Base-by-base conservation (phyloP, 2,329 filamentous ascomycete genomes). In the Blastomyces emzantsi region DNA sequence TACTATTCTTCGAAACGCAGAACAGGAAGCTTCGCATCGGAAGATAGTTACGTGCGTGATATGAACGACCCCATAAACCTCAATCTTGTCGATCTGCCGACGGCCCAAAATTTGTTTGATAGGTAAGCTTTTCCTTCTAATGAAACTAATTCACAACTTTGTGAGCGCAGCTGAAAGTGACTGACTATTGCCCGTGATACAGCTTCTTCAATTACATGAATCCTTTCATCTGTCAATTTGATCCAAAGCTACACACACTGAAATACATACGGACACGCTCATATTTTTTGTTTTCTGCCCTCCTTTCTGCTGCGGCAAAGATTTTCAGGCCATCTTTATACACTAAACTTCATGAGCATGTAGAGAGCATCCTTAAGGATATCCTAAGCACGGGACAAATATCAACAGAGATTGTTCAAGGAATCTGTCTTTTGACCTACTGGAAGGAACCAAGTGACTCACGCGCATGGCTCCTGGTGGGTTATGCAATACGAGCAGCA, bases 371-470 rank as follows among this genome's bases (percentile, higher is more conserved):
- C 9, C 64, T 68, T 7, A 62, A 62, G 28, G 66, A 73, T 9
- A 68, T 66, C 13, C 74, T 79, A 51, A 66, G 69, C 2, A 66
- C 67, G 2, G 76, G 75, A 19, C 66, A 64, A 1, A 78, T 78
- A 56, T 79, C 76, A 0, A 68, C 70, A 1, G 77, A 79, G 60
- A 73, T 73, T 7, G 74, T 75, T 1, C 77, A 79, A 63, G 76
- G 73, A 0, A 73, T 78, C 9, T 67, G 65, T 55, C 60, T 68
- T 39, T 49, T 76, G 6, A 78, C 76, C 1, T 77, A 77, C 65
- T 79, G 76, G 75, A 79, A 79, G 66, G 75, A 78, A 51, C 74
- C 75, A 2, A 73, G 75, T 8, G 77, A 79, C 63, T 76, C 72
- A 13, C 70, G 77, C 15, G 74, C 73, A 3, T 79, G 77, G 76